These are phyloP conservation scores for Xylaria sp. DNA, from an alignment of 2,329 filamentous ascomycete species.

Conservation along the genomic window DNA sequence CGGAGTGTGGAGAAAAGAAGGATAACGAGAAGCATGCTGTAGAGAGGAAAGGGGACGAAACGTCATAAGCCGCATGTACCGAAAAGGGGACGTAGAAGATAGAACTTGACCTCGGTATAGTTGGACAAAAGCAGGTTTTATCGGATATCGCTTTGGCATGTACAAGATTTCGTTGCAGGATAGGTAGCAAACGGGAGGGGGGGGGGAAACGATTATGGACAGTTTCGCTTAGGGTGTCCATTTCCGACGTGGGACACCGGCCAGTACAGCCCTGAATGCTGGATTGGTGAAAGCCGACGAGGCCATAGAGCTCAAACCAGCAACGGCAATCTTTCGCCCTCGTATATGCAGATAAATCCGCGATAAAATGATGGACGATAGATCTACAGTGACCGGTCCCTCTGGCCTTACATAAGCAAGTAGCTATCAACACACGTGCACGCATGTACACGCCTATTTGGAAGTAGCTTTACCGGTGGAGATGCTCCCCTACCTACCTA, in stretches of 20 bases:
- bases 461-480: not conserved
- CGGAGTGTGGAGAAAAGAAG: not conserved
- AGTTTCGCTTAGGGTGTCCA: constrained; percentile 22
- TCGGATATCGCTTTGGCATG: constrained; percentile 16
- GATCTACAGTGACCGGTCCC: not conserved
- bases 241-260: constrained; percentile 18
- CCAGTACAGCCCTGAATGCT: not conserved
- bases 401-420: constrained; percentile 9
- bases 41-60: not conserved
- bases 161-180: not conserved
- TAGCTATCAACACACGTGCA: not conserved
- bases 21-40: not conserved
- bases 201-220: not conserved
- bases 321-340: not conserved
- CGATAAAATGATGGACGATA: too few species aligned
- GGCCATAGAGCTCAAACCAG: not conserved
- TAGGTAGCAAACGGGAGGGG: constrained; percentile 11
- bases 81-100: not conserved
- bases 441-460: not conserved
- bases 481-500: not conserved
- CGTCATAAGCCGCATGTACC: not conserved
- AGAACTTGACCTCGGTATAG: not conserved
- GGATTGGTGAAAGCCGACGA: constrained; percentile 14
- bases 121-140: constrained; percentile 16
- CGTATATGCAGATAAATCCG: constrained; percentile 1